Evolutionary conservation across 1,139 yeast genomes (phyloP), one percentile per base, ranked within the genome.

Genomic region (Sugiyamaella sp.): DNA sequence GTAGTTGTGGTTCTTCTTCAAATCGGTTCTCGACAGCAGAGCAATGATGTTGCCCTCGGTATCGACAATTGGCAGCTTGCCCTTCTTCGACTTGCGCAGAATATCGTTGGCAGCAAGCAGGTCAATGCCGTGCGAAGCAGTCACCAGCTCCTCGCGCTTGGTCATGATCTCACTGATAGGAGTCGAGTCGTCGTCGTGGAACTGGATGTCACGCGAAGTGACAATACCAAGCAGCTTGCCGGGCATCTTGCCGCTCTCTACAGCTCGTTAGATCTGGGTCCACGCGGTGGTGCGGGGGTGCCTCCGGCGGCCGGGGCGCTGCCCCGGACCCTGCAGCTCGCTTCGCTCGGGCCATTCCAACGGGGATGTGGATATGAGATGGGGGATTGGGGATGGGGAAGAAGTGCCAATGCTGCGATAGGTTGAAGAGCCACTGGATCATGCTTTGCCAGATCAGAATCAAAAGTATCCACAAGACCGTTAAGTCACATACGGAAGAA

Each of bases 401-500:
- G n/a, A n/a, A n/a, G n/a, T n/a, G n/a, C n/a, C n/a, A n/a, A n/a
- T n/a, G n/a, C n/a, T n/a, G n/a, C n/a, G n/a, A n/a, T n/a, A n/a
- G n/a, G n/a, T n/a, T n/a, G n/a, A n/a, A n/a, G n/a, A n/a, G n/a
- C n/a, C n/a, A n/a, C n/a, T n/a, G n/a, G n/a, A n/a, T n/a, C n/a
- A n/a, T n/a, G n/a, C n/a, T n/a, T n/a, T n/a, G n/a, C n/a, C n/a
- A n/a, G 82, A 78, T 81, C 64, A 65, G 41, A 32, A 67, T 71
- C n/a, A 69, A 70, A 74, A 64, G 65, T 77, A 63, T 90, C 97
- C 96, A 75, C 97, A 89, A 81, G 96, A 88, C 91, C 95, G 96
- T 86, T 85, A 85, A 95, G 89, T 87, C 95, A 73, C 67, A 73
- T 69, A 62, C 97, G 96, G 99, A 86, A 93, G 99, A 93, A 93